Evolutionary conservation across 805 yeast species (phyloP).

Genomic region (Metschnikowia lunata): DNA sequence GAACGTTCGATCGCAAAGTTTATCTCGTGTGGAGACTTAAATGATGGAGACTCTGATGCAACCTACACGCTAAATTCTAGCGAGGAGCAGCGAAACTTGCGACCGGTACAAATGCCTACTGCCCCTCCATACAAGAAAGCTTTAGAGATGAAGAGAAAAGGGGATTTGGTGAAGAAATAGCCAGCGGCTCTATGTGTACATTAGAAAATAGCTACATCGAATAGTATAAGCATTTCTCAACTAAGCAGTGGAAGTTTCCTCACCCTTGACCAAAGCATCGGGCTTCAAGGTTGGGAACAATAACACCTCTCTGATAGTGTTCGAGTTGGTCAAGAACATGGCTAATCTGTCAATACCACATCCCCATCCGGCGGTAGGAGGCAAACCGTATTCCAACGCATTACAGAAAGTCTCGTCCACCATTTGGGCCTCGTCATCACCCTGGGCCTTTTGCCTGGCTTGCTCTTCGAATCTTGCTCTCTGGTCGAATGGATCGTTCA

Average conservation of each 20-base stretch:
- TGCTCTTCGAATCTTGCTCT: slow-evolving; percentile 97
- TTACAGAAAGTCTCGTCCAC: slow-evolving; percentile 96
- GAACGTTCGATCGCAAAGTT: slow-evolving; percentile 84
- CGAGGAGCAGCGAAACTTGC: slow-evolving; percentile 49
- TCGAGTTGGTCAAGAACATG: slow-evolving; percentile 95
- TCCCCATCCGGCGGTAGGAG: slow-evolving; percentile 99
- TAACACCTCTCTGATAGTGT: slow-evolving; percentile 95
- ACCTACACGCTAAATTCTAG: slow-evolving; percentile 61
- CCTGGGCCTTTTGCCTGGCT: slow-evolving; percentile 97
- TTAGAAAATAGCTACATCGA: background rate
- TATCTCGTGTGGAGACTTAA: slow-evolving; percentile 90
- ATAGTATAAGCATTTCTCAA: background rate
- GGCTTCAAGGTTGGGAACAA: slow-evolving; percentile 99
- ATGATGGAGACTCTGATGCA: slow-evolving; percentile 90
- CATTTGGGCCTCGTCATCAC: slow-evolving; percentile 98
- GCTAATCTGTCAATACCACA: slow-evolving; percentile 98
- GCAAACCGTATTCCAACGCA: slow-evolving; percentile 96
- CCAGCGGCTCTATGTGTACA: background rate
- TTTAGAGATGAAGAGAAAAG: slow-evolving; percentile 77
- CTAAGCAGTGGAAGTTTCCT: slow-evolving; percentile 18
- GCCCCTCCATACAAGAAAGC: slow-evolving; percentile 97
- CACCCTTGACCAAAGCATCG: slow-evolving; percentile 48
- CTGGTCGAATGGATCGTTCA: slow-evolving; percentile 98
- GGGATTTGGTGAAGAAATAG: slow-evolving; percentile 33
- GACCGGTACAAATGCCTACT: slow-evolving; percentile 93